Conservation (phyloP, 257 asterid genomes). For the Ophiorrhiza pumila region DNA sequence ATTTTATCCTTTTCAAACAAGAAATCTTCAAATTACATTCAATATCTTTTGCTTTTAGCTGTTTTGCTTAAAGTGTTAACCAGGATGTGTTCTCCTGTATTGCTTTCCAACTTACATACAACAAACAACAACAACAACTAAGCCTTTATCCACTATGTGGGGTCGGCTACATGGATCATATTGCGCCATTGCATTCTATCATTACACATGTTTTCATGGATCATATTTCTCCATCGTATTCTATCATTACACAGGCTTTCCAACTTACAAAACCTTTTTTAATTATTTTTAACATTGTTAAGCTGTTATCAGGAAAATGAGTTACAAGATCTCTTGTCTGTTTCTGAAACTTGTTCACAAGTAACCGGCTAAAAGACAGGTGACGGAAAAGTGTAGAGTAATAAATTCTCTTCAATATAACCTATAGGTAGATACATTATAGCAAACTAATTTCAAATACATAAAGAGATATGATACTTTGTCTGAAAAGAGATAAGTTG, state of each 20-base stretch:
- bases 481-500: not conserved
- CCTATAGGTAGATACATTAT: not conserved
- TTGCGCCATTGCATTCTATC: too few relatives aligned
- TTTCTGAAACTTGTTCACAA: not conserved
- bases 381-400: not conserved
- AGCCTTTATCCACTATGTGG: too few relatives aligned
- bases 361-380: not conserved
- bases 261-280: too few relatives aligned
- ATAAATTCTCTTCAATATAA: not conserved
- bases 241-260: too few relatives aligned
- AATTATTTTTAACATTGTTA: not conserved
- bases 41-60: not conserved
- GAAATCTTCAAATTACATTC: not conserved
- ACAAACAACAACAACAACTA: too few relatives aligned
- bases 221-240: too few relatives aligned
- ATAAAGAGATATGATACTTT: not conserved
- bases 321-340: not conserved
- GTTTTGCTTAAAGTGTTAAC: not conserved
- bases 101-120: not conserved
- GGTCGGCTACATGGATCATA: too few relatives aligned
- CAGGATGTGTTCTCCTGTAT: not conserved
- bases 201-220: too few relatives aligned
- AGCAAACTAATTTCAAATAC: not conserved
- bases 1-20: not conserved
- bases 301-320: not conserved